Evolutionary conservation across 495 filamentous ascomycete genomes (phyloP).

Genomic region (Friedmanniomyces simplex): DNA sequence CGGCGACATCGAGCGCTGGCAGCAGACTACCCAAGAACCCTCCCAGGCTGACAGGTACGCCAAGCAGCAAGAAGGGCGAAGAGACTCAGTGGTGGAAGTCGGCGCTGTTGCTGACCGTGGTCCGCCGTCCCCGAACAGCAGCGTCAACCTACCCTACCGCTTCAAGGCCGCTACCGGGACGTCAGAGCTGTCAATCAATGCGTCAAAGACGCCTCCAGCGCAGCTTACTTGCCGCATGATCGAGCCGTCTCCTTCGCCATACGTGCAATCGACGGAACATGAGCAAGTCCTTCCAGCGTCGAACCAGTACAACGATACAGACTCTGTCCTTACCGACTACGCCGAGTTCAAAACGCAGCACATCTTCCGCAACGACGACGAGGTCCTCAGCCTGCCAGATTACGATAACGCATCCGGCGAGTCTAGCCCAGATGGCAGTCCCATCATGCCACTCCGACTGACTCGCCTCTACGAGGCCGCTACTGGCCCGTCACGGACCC

Average conservation of each 20-base stretch:
- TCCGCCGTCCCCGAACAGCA: background rate
- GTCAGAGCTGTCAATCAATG: no score
- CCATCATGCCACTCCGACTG: background rate
- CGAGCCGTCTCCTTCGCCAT: background rate
- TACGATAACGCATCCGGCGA: background rate
- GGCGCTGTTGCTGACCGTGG: background rate
- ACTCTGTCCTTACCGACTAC: conserved; percentile 4
- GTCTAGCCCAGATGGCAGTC: background rate
- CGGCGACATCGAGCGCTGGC: conserved; percentile 1
- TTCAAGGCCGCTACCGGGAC: background rate
- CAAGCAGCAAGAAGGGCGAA: background rate
- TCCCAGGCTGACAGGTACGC: background rate
- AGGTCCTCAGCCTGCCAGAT: background rate
- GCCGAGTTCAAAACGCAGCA: conserved; percentile 11
- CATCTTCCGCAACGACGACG: background rate
- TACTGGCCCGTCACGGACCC: background rate
- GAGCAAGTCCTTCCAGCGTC: background rate
- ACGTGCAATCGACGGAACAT: background rate
- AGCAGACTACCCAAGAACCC: background rate
- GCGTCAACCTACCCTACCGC: background rate
- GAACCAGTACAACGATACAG: background rate
- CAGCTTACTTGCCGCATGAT: background rate
- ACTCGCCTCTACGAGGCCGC: background rate
- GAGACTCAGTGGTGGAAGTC: background rate
- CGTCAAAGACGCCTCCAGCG: background rate